A percentile compares a stretch with the other conserved stretches of the same genome.
Conservation (phyloP, 2,329 filamentous ascomycete genomes). For the Biscogniauxia sp. region DNA sequence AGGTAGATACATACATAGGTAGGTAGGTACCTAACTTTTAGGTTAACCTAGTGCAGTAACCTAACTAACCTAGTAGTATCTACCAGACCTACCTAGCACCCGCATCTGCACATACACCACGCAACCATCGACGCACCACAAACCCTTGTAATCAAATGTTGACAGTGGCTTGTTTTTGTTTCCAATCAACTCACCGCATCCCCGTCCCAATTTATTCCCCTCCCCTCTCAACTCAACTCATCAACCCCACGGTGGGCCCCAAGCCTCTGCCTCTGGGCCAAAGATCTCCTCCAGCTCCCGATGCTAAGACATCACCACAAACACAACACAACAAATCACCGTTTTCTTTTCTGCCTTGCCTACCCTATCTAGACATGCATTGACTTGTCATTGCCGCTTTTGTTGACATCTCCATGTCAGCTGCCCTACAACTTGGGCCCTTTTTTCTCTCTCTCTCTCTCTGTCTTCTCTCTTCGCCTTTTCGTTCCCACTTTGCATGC, state of each 20-base stretch:
- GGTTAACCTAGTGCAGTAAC: no score
- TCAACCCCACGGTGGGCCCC: conserved; percentile 17
- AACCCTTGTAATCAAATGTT: not conserved
- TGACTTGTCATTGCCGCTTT: conserved; percentile 20
- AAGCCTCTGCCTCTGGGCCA: conserved; percentile 4
- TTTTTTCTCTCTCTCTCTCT: not conserved
- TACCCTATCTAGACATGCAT: conserved; percentile 16
- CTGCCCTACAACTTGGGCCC: not conserved
- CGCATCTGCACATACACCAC: no score
- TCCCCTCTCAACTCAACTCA: conserved; percentile 7
- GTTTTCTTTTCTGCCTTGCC: conserved; percentile 1
- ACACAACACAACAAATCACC: conserved; percentile 13
- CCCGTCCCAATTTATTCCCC: no score
- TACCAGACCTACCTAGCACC: no score
- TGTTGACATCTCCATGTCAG: conserved; percentile 12
- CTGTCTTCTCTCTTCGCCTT: not conserved
- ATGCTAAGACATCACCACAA: not conserved
- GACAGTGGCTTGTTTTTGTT: not conserved
- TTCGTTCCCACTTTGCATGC: not conserved
- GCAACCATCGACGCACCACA: no score
- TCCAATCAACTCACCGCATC: not conserved
- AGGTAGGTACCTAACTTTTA: no score
- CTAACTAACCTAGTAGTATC: no score
- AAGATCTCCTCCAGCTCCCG: not conserved
- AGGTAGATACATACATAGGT: no score